Base-by-base conservation (phyloP, 2,329 filamentous ascomycete genomes). In the Stagonosporopsis chrysanthemi region DNA sequence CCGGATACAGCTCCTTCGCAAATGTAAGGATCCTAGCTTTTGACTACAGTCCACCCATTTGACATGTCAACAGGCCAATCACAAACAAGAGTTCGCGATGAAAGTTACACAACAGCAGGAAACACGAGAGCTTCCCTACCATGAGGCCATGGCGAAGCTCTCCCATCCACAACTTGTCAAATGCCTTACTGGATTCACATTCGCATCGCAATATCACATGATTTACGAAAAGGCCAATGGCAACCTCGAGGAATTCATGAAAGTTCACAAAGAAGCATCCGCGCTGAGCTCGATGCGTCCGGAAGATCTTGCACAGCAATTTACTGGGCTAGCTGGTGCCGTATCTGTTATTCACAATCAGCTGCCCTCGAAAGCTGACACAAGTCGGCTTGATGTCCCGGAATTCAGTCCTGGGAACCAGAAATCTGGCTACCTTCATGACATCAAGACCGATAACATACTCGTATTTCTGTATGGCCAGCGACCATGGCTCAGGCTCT, bases 181-280 rank as follows among this genome's bases (percentile, higher is more conserved):
- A 23, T 66, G 64, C 42, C 58, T 64, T 15, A 38, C 64, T 4
- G 62, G 61, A 41, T 66, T 64, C 28, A 58, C 51, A 0, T 53
- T 63, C 17, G 53, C 56, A 22, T 45, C 52, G 0, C n/a, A 55
- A 8, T 57, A 60, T 22, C n/a, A 60, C 42, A 62, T 62, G 60
- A 55, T 62, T 1, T 62, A 57, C 42, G 60, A 62, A 39, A 56
- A 52, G 19, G 60, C 60, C 1, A 46, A 54, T 4, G 12, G 42
- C 26, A 19, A 62, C 17, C 22, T 60, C 0, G 51, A 59, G 22
- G 14, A 35, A 4, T 47, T 56, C 17, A 56, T 51, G 53, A 4
- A 12, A 11, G 14, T 7, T 2, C 2, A 56, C 8, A 1, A 7
- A 7, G 11, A 41, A 9, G 11, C 53, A 6, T 23, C 12, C 3